These are phyloP conservation scores for Aschersonia sp. DNA, from an alignment of 2,329 filamentous ascomycete genomes.

Conservation along the genomic window DNA sequence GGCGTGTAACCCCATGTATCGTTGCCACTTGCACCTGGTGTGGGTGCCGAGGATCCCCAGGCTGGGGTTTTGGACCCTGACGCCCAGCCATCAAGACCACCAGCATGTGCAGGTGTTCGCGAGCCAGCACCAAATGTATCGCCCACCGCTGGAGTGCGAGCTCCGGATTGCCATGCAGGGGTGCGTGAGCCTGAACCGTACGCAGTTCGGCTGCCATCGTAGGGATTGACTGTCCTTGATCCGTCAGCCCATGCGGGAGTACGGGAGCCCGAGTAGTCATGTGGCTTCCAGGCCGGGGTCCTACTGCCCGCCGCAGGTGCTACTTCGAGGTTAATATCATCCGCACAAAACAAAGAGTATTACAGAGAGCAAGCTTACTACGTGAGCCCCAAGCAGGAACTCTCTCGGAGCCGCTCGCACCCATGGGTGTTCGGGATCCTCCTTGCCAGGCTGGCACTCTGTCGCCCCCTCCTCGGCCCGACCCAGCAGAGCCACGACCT, in stretches of 20 bases:
- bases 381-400: conserved; percentile 66
- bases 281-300: conserved; percentile 48
- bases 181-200: conserved; percentile 64
- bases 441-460: conserved; percentile 44
- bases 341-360: not conserved
- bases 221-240: conserved; percentile 53
- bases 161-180: conserved; percentile 65
- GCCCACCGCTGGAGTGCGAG: conserved; percentile 50
- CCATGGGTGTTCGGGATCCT: conserved; percentile 55
- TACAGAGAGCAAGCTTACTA: conserved; percentile 37
- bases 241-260: conserved; percentile 61
- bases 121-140: conserved; percentile 52
- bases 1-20: conserved; percentile 48
- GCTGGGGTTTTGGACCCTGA: conserved; percentile 66
- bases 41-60: conserved; percentile 47
- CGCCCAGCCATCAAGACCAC: conserved; percentile 44
- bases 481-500: conserved; percentile 31
- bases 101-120: conserved; percentile 51
- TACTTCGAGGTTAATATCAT: conserved; percentile 10
- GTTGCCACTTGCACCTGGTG: conserved; percentile 40
- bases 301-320: conserved; percentile 42
- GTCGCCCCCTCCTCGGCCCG: conserved; percentile 28
- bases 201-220: conserved; percentile 60
- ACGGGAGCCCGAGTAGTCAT: conserved; percentile 39
- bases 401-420: conserved; percentile 43